A percentile compares a stretch with the other conserved stretches of the same genome.
phyloP scores from a whole-genome alignment of 2,329 filamentous ascomycete genomes.

The Aspergillus sp. region DNA sequence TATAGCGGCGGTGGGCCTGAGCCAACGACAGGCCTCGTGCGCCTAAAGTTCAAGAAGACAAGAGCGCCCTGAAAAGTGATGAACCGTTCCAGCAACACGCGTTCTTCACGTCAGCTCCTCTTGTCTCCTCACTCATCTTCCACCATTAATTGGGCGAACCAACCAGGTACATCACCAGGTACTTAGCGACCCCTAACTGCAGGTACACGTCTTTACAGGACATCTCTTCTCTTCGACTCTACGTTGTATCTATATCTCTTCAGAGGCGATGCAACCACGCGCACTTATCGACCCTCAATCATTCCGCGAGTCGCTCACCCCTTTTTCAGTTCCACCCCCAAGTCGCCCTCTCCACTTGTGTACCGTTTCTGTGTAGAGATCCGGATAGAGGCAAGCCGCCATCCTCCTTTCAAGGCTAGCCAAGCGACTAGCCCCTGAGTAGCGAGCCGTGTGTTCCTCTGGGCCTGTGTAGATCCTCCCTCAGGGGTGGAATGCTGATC shows the following conservation, averaged over 20 bases:
- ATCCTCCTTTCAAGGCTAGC: slow-evolving; percentile 1
- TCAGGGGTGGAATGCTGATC: slow-evolving; percentile 8
- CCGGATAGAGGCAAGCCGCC: slow-evolving; percentile 10
- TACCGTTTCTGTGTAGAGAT: slow-evolving; percentile 13
- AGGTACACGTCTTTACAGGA: not conserved
- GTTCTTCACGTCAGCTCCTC: slow-evolving; percentile 11
- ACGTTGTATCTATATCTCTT: not conserved
- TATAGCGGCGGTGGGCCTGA: slow-evolving; percentile 10
- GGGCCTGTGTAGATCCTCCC: slow-evolving; percentile 3
- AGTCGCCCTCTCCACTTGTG: slow-evolving; percentile 11
- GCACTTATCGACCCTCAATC: not conserved
- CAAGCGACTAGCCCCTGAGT: slow-evolving; percentile 9
- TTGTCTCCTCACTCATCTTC: not conserved
- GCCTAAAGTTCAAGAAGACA: slow-evolving; percentile 6
- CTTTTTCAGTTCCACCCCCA: slow-evolving; percentile 15
- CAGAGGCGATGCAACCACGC: not conserved
- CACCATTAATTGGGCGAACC: not conserved
- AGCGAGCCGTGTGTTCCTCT: slow-evolving; percentile 12
- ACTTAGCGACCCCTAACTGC: not conserved
- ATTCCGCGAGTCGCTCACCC: slow-evolving; percentile 1
- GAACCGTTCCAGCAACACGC: slow-evolving; percentile 11
- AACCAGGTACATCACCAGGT: not conserved
- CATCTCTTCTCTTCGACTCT: not conserved
- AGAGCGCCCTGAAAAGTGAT: not conserved
- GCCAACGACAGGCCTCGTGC: slow-evolving; percentile 8